Evolutionary conservation across 108 stramenopile species (phyloP).

Genomic region (Nitzschia inconspicua): DNA sequence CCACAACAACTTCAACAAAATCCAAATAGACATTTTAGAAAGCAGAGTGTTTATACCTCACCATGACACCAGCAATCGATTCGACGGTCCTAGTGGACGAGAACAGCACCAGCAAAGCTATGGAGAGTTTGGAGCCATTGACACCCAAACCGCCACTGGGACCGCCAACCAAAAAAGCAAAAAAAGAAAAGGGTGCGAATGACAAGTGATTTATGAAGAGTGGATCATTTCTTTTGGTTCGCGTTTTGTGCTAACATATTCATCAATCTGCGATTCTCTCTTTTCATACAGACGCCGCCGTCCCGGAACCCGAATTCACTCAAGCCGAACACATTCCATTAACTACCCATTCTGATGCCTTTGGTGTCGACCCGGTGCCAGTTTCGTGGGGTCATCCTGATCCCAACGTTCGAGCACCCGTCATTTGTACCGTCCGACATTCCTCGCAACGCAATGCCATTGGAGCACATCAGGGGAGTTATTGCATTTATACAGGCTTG

Average conservation of each 20-base stretch:
- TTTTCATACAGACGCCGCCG: background rate
- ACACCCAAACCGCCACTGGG: background rate
- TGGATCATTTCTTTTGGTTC: background rate
- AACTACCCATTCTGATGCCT: conserved; percentile 87
- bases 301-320: conserved; percentile 44
- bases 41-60: background rate
- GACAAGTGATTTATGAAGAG: background rate
- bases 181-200: no score
- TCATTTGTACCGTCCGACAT: conserved; percentile 94
- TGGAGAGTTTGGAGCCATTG: background rate
- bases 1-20: background rate
- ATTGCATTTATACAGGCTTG: conserved; percentile 96
- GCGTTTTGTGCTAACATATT: background rate
- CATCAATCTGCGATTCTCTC: background rate
- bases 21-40: background rate
- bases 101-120: background rate
- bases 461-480: conserved; percentile 95
- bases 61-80: conserved; percentile 2
- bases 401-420: conserved; percentile 86
- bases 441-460: conserved; percentile 94
- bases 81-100: conserved; percentile 5
- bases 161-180: conserved; percentile 1
- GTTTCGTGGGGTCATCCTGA: conserved; percentile 90
- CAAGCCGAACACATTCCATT: conserved; percentile 78
- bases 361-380: conserved; percentile 91